Base-by-base conservation (phyloP, 139 green algal species). In the Picocystis salinarum region DNA sequence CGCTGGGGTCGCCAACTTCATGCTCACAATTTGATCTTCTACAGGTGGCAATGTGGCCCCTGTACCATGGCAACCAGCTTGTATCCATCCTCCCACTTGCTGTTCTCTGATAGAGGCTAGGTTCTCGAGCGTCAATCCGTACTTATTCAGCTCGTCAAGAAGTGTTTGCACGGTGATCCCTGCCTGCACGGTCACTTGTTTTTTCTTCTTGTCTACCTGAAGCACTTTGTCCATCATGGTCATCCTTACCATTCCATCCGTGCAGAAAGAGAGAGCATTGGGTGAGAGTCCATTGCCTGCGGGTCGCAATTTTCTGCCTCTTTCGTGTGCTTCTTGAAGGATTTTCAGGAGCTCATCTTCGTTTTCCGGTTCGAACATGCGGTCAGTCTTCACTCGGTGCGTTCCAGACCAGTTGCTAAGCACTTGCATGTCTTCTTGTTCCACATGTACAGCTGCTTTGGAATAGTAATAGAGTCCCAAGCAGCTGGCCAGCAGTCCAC, bases 51-150 rank as follows among this genome's bases (percentile, higher is more conserved):
- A 76, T 13, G 3, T 31, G 0, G 85, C 82, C 4, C 87, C 87
- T 1, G 82, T 96, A 29, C 87, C 87, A 56, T 97, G 87, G 7
- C 80, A 84, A 11, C 72, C 66, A 7, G 92, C 77, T 73, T 93
- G 75, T 39, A 34, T 39, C 48, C 53, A 56, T 13, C 49, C 19
- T 9, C 56, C 50, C 18, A 66, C 70, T 40, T 92, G 78, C 70
- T 97, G 87, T 67, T 97, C 87, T 13, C 74, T 57, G 20, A 97
- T 92, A 41, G 65, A 84, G 1, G 87, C 87, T 51, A 83, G 94
- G 67, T 96, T 96, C 55, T 89, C 68, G 36, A 97, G 74, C 6
- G 73, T 88, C 6, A 96, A 71, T 5, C 77, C 83, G 51, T 93
- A 55, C 9, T 53, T 53, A 46, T 70, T 60, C 20, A 97, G 55